Evolutionary conservation across 768 basidiomycete species (phyloP).

Genomic region (Xanthoconium purpureum): DNA sequence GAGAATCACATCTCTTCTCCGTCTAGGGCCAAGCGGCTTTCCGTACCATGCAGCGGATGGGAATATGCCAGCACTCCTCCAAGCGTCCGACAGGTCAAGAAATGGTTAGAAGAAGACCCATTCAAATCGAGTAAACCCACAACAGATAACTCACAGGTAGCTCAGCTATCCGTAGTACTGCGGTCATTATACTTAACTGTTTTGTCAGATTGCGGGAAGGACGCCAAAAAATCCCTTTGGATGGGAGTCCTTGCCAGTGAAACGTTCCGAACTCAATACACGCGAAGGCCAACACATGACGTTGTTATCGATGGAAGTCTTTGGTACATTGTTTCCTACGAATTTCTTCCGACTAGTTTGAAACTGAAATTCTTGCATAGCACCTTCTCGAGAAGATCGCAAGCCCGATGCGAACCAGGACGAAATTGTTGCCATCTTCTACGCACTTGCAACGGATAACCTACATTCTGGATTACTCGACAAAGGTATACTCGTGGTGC

Average conservation of each 20-base stretch:
- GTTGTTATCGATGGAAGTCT: conserved; percentile 78
- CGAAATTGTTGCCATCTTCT: conserved; percentile 68
- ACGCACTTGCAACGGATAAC: conserved; percentile 54
- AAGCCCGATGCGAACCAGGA: conserved; percentile 60
- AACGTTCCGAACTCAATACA: conserved; percentile 35
- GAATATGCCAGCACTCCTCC: conserved; percentile 77
- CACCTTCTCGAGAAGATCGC: conserved; percentile 53
- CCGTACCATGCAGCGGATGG: conserved; percentile 58
- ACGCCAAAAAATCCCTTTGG: conserved; percentile 76
- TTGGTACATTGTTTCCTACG: conserved; percentile 53
- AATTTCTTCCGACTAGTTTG: neutral
- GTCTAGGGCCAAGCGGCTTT: conserved; percentile 3
- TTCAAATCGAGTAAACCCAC: conserved; percentile 12
- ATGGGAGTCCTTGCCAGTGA: conserved; percentile 53
- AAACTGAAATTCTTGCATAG: conserved; percentile 33
- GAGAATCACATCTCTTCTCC: conserved; percentile 3
- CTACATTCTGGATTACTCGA: conserved; percentile 27
- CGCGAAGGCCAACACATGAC: conserved; percentile 76
- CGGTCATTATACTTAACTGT: neutral
- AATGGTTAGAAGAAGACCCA: conserved; percentile 46
- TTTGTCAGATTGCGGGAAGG: conserved; percentile 61
- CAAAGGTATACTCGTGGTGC: conserved; percentile 56
- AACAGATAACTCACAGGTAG: conserved; percentile 52
- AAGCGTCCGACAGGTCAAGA: conserved; percentile 47
- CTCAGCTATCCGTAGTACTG: neutral